phyloP scores from a whole-genome alignment of 176 grass and related monocot species.

The Tuctoria greenei region DNA sequence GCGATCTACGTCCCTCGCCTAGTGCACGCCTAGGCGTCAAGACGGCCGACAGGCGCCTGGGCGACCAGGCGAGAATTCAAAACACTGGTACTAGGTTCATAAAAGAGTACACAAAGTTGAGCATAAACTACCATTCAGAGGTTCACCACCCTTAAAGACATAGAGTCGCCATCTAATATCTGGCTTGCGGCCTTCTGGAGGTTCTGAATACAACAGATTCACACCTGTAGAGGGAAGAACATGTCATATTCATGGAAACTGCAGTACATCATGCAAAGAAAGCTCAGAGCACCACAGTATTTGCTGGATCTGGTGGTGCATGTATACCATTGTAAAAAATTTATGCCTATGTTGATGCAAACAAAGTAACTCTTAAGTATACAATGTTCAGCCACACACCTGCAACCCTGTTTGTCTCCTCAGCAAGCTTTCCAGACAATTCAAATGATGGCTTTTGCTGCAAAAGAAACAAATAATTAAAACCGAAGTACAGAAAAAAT shows the following conservation, averaged over 20 bases:
- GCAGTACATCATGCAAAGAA: not conserved
- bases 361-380: slow-evolving; percentile 4
- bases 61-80: no score
- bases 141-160: slow-evolving; percentile 91
- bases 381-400: slow-evolving; percentile 41
- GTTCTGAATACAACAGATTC: slow-evolving; percentile 82
- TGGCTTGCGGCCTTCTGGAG: slow-evolving; percentile 71
- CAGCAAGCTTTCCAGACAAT: slow-evolving; percentile 94
- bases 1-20: no score
- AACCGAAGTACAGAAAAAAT: not conserved
- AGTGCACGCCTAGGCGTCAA: no score
- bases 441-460: slow-evolving; percentile 99
- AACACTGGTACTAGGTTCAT: not conserved
- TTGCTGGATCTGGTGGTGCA: slow-evolving; percentile 1
- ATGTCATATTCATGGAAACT: not conserved
- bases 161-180: slow-evolving; percentile 91
- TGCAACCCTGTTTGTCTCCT: slow-evolving; percentile 96
- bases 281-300: not conserved
- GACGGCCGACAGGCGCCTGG: no score
- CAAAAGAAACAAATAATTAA: slow-evolving; percentile 15
- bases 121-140: slow-evolving; percentile 61
- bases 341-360: not conserved
- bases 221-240: slow-evolving; percentile 58
- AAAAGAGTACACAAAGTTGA: slow-evolving; percentile 28
- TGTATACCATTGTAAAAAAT: slow-evolving; percentile 7